phyloP scores from a whole-genome alignment of 495 filamentous ascomycete species.

The Tuber microsphaerosporum region DNA sequence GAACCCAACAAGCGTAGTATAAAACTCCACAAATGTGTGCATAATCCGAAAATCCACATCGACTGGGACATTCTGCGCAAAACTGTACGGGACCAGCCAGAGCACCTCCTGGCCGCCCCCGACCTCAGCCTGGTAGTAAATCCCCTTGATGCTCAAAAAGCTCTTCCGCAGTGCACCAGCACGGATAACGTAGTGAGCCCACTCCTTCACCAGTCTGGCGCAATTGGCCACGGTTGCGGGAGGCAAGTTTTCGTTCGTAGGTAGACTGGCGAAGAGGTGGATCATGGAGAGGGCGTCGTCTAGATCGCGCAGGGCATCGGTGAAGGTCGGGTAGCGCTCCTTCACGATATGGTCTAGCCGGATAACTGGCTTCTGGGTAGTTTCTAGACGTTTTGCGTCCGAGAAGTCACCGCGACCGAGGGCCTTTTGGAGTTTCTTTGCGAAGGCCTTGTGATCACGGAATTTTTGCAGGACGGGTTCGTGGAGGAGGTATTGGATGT shows the following conservation, averaged over 20 bases:
- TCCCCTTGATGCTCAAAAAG: constrained; percentile 96
- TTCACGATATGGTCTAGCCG: constrained; percentile 93
- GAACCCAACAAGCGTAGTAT: constrained; percentile 89
- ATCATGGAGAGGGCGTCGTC: constrained; percentile 96
- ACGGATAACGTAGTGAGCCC: constrained; percentile 91
- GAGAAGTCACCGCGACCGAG: constrained; percentile 83
- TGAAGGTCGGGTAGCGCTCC: constrained; percentile 95
- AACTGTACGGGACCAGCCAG: constrained; percentile 95
- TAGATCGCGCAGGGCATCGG: constrained; percentile 86
- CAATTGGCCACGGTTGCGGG: constrained; percentile 88
- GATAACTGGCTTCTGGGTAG: constrained; percentile 67
- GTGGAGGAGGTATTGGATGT: constrained; percentile 95
- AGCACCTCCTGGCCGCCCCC: constrained; percentile 89
- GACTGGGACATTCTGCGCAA: constrained; percentile 83
- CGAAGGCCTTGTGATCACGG: constrained; percentile 88
- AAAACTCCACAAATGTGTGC: constrained; percentile 98
- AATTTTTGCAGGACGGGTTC: constrained; percentile 94
- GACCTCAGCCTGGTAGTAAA: constrained; percentile 98
- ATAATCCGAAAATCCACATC: constrained; percentile 98
- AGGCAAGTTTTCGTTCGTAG: constrained; percentile 75
- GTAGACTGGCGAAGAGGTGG: constrained; percentile 95
- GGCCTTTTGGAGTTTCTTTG: constrained; percentile 90
- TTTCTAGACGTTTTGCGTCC: constrained; percentile 64
- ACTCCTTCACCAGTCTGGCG: constrained; percentile 84
- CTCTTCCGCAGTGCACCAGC: constrained; percentile 86